Percentiles rank a stretch among this genome's conserved stretches.
phyloP scores from a whole-genome alignment of 805 yeast genomes.

The Tetrapisispora taiwanensis region DNA sequence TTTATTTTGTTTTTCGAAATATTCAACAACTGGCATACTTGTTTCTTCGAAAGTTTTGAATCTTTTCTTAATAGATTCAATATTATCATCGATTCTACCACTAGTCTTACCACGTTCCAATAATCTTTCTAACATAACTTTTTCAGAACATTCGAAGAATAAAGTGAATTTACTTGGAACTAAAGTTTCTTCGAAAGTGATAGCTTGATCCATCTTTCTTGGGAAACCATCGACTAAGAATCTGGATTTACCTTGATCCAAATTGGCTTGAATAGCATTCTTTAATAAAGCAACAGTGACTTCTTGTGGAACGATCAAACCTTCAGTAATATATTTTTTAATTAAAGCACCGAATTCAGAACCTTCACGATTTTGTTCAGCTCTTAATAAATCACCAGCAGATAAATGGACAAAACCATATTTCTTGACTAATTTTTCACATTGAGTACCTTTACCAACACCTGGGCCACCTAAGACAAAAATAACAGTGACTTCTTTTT shows the following conservation, averaged over 20 bases:
- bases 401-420: slow-evolving; percentile 78
- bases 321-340: slow-evolving; percentile 75
- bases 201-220: slow-evolving; percentile 95
- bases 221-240: slow-evolving; percentile 96
- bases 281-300: slow-evolving; percentile 76
- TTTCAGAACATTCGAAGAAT: slow-evolving; percentile 74
- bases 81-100: slow-evolving; percentile 89
- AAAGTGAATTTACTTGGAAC: slow-evolving; percentile 63
- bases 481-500: slow-evolving; percentile 63
- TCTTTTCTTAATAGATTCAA: slow-evolving; percentile 82
- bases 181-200: slow-evolving; percentile 74
- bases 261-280: slow-evolving; percentile 59
- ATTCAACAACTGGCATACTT: slow-evolving; percentile 86
- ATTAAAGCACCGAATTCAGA: slow-evolving; percentile 81
- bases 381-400: slow-evolving; percentile 94
- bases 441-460: slow-evolving; percentile 95
- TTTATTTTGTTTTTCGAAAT: slow-evolving; percentile 59
- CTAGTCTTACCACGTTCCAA: slow-evolving; percentile 88
- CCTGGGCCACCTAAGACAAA: slow-evolving; percentile 98
- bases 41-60: slow-evolving; percentile 80
- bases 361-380: slow-evolving; percentile 76
- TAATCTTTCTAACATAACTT: slow-evolving; percentile 73
- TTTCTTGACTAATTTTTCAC: slow-evolving; percentile 72
- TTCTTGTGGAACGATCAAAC: slow-evolving; percentile 85
- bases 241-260: slow-evolving; percentile 38